These are phyloP conservation scores for Rhodocollybia butyracea DNA, from an alignment of 768 basidiomycete genomes.

Conservation along the genomic window DNA sequence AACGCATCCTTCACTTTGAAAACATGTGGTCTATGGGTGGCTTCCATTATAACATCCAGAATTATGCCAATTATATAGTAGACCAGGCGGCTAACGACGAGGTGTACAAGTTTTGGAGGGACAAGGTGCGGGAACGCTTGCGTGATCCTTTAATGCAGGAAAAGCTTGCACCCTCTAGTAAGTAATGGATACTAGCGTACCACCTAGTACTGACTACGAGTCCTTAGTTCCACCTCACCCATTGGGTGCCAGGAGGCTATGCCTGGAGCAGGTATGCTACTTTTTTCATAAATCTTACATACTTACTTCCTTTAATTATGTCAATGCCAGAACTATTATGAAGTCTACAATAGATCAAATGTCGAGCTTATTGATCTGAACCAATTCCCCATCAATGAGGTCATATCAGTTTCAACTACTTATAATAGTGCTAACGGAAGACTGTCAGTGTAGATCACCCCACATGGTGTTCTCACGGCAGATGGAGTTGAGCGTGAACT, in stretches of 20 bases:
- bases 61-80: conserved; percentile 4
- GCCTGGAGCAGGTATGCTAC: too few species aligned
- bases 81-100: conserved; percentile 5
- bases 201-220: too few species aligned
- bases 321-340: conserved; percentile 2
- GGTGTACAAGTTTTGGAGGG: conserved; percentile 6
- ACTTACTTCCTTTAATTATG: too few species aligned
- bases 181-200: too few species aligned
- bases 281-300: too few species aligned
- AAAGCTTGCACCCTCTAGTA: conserved; percentile 8
- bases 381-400: neutral
- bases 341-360: conserved; percentile 6
- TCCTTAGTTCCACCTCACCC: conserved; percentile 7
- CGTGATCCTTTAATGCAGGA: conserved; percentile 2
- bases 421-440: too few species aligned
- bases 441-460: too few species aligned
- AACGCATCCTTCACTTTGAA: conserved; percentile 9
- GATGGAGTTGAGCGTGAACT: conserved; percentile 8
- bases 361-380: conserved; percentile 7
- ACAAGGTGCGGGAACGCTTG: conserved; percentile 2
- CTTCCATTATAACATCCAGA: conserved; percentile 1
- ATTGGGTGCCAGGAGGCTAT: conserved; percentile 2
- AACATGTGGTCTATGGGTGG: conserved; percentile 13
- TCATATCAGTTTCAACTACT: too few species aligned
- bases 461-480: neutral